phyloP scores from a whole-genome alignment of 306 rosid genomes.

The Prunus dulcis region DNA sequence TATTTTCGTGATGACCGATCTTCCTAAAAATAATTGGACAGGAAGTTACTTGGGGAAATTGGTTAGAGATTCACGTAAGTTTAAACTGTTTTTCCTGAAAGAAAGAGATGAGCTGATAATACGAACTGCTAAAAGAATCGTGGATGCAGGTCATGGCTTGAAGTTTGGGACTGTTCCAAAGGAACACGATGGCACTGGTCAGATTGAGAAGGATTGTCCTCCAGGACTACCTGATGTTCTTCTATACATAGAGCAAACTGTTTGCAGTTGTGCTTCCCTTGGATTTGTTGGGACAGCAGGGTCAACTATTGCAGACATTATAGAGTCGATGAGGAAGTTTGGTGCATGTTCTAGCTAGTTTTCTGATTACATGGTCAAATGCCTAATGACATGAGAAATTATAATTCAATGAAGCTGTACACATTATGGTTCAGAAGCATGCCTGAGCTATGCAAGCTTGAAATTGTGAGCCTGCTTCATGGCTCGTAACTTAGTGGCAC shows the following conservation, averaged over 20 bases:
- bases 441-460: background rate
- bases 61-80: conserved; percentile 38
- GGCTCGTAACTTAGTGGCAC: conserved; percentile 1
- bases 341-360: conserved; percentile 36
- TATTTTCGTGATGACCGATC: conserved; percentile 87
- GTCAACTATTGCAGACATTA: conserved; percentile 76
- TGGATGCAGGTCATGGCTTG: conserved; percentile 47
- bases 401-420: conserved; percentile 2
- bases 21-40: conserved; percentile 72
- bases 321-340: conserved; percentile 65
- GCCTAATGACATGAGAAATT: background rate
- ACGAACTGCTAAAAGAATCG: conserved; percentile 49
- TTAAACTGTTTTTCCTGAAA: conserved; percentile 54
- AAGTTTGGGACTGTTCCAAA: conserved; percentile 33
- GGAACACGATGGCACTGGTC: conserved; percentile 23
- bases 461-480: conserved; percentile 4
- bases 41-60: conserved; percentile 72
- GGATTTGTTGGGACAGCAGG: conserved; percentile 91
- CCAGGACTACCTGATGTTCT: conserved; percentile 53
- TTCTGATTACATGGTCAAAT: conserved; percentile 21
- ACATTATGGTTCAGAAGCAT: background rate
- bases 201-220: conserved; percentile 44
- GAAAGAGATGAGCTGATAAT: conserved; percentile 46
- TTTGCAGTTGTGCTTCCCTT: conserved; percentile 81
- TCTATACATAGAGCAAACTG: conserved; percentile 68